A percentile compares a stretch with the other conserved stretches of the same genome.
Conservation (phyloP, 495 filamentous ascomycete genomes). For the Gamarada debralockiae region DNA sequence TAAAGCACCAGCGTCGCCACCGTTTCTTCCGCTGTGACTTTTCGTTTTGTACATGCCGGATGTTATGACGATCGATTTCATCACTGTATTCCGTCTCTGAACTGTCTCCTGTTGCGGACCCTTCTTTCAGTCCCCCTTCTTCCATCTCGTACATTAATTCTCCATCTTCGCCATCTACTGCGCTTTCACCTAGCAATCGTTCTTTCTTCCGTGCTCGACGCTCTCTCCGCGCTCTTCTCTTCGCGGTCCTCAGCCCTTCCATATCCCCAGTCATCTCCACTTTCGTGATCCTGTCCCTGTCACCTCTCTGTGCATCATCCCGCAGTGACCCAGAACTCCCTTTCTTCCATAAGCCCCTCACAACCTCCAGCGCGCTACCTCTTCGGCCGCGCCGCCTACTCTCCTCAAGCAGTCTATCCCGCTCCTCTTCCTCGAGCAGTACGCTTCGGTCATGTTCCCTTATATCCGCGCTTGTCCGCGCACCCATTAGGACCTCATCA, state of each 20-base stretch:
- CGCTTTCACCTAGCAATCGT: slow-evolving; percentile 41
- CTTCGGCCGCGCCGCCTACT: slow-evolving; percentile 38
- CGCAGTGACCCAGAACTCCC: slow-evolving; percentile 21
- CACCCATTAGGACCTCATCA: slow-evolving; percentile 59
- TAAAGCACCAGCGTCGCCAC: slow-evolving; percentile 48
- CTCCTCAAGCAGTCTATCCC: slow-evolving; percentile 67
- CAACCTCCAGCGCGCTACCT: slow-evolving; percentile 23
- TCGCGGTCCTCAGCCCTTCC: slow-evolving; percentile 26
- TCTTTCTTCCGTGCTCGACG: slow-evolving; percentile 35
- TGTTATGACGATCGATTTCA: slow-evolving; percentile 44
- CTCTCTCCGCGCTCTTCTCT: background rate
- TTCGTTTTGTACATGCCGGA: slow-evolving; percentile 38
- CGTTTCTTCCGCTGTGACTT: slow-evolving; percentile 37
- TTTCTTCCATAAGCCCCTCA: slow-evolving; percentile 32
- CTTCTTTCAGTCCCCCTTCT: slow-evolving; percentile 68
- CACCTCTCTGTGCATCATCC: background rate
- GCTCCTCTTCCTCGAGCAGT: slow-evolving; percentile 82
- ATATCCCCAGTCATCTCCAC: slow-evolving; percentile 50
- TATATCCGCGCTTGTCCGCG: slow-evolving; percentile 67
- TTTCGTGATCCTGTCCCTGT: slow-evolving; percentile 6
- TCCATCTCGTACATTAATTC: slow-evolving; percentile 88
- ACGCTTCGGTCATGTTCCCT: slow-evolving; percentile 70
- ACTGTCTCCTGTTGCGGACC: slow-evolving; percentile 49
- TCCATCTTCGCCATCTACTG: slow-evolving; percentile 60
- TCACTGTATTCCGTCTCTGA: slow-evolving; percentile 49